Evolutionary conservation across 2,329 filamentous ascomycete genomes (phyloP), one percentile per base, ranked within the genome.

Genomic region (Niveomyces coronatus): DNA sequence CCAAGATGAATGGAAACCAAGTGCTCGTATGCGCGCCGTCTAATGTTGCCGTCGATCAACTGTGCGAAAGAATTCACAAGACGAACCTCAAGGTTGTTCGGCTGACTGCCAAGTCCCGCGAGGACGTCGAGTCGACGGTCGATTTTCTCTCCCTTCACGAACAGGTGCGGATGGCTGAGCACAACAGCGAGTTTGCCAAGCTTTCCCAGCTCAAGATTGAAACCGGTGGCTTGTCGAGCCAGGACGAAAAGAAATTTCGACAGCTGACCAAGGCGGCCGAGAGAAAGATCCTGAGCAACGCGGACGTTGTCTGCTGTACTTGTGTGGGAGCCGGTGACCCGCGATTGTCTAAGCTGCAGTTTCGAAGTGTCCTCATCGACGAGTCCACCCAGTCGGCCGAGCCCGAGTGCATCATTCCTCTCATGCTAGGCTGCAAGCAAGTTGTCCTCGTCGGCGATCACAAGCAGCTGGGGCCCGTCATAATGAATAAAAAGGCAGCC

Each of bases 401-500:
- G 58, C 91, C 91, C 1, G 91, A 98, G 60, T 98, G 91, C 60
- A 94, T 98, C 86, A 98, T 98, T 51, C 91, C 91, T 14, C 69
- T 98, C 28, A 89, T 98, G 22, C 72, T 98, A 16, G 91, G 91
- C 35, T 98, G 91, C 70, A 98, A 98, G 66, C 91, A 98, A 60
- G 87, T 95, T 35, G 91, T 98, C n/a, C 74, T 98, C 24, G 91
- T 98, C 29, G 91, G 91, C 55, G 91, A 98, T 55, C 91, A 98
- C 62, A 93, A 96, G 61, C 91, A 98, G 59, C 76, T 98, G 47
- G 91, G 91, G 0, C 91, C 91, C 2, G 91, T 98, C 52, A 96
- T 98, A 56, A 98, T 98, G 89, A 98, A 98, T 72, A 98, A 98
- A 73, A 96, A 96, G 64, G 91, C 91, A 11, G 91, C 91, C 44